Base-by-base conservation (phyloP, 768 basidiomycete species). In the Tubosaeta sp. region DNA sequence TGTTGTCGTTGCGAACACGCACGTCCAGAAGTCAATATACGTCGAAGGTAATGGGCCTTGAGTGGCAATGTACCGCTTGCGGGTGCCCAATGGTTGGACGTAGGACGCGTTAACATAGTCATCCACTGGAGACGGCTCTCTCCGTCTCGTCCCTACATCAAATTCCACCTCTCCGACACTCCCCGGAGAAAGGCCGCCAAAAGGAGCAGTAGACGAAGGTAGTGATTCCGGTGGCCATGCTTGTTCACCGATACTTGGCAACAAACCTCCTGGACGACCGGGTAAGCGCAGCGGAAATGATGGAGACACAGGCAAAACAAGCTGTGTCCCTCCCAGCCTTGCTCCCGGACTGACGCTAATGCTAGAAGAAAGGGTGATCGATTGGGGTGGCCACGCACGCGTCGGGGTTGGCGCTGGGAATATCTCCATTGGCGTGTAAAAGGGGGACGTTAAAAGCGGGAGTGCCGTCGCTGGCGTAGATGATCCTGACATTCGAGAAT, bases 71-170 rank as follows among this genome's bases (percentile, higher is more conserved):
- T 95, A 98, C 43, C 86, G 79, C 65, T 82, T 82, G 27, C 70
- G 75, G 1, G 94, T 94, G 3, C 86, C 86, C 18, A 91, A 70
- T 3, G 94, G 92, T 66, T 90, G 90, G 31, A 98, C 86, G 61
- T 86, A 89, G 25, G 92, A 95, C 10, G 95, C 95, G 64, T 98
- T 97, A 68, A 97, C 85, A 66, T 97, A 97, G 66, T 97, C 94
- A 56, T 87, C 86, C 36, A 79, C 80, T 29, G 83, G 80, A 18
- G 68, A 65, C 3, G 57, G 54, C 36, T 48, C 57, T 48, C 53
- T 44, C 40, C 46, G 59, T n/a, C 31, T 57, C 21, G 31, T 27
- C 29, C 42, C 40, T 8, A 16, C 3, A 21, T 51, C 49, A 32
- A 25, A 41, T 21, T 0, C 44, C 3, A 6, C 39, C 18, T 58